Evolutionary conservation across 129 eudicot genomes (phyloP).

Genomic region (Flaveria brownii): DNA sequence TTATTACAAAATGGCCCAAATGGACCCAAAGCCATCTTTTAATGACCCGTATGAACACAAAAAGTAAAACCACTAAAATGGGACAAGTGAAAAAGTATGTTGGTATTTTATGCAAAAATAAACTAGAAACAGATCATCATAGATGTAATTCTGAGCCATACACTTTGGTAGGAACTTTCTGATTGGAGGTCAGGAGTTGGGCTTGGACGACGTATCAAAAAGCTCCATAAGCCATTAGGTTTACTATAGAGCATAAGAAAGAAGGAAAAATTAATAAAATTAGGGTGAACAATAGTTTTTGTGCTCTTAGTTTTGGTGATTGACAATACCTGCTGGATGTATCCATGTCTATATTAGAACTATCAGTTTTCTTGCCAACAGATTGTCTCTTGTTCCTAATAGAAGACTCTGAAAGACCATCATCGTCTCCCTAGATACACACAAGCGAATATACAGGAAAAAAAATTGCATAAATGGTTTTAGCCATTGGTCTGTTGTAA

Average conservation of each 20-base stretch:
- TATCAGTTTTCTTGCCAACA: slow-evolving; percentile 41
- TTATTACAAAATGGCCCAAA: background rate
- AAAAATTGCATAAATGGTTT: slow-evolving; percentile 19
- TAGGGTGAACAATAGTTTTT: slow-evolving; percentile 1
- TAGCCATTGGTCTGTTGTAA: slow-evolving; percentile 11
- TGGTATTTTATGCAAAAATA: slow-evolving; percentile 1
- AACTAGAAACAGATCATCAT: background rate
- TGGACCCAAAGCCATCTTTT: slow-evolving; percentile 1
- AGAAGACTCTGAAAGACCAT: slow-evolving; percentile 35
- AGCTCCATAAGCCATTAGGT: slow-evolving; percentile 63
- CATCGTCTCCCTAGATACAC: slow-evolving; percentile 58
- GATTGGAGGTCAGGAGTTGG: slow-evolving; percentile 49
- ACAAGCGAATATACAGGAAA: slow-evolving; percentile 18
- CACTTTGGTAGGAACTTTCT: slow-evolving; percentile 46
- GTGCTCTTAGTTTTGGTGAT: background rate
- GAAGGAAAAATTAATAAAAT: slow-evolving; percentile 5
- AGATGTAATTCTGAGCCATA: slow-evolving; percentile 41
- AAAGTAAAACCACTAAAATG: background rate
- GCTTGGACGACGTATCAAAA: slow-evolving; percentile 45
- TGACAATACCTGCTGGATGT: slow-evolving; percentile 45
- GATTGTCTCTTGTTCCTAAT: slow-evolving; percentile 39
- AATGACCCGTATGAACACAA: background rate
- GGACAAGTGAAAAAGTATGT: background rate
- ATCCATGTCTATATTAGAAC: slow-evolving; percentile 39
- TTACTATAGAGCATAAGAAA: slow-evolving; percentile 36